Evolutionary conservation across 805 yeast species (phyloP).

Genomic region (Starmera amethionina): DNA sequence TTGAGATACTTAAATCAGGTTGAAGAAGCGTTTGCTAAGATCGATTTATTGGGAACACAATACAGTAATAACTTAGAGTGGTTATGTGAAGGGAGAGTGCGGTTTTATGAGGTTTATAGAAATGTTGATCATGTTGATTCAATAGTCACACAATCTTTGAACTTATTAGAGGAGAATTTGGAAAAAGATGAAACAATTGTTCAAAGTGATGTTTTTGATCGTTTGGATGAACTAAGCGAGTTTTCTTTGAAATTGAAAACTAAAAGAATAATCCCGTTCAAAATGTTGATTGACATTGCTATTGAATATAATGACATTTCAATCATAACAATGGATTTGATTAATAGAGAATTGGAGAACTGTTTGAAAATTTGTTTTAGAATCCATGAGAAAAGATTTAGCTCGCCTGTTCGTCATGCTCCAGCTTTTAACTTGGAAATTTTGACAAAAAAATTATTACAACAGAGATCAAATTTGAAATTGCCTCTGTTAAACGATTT

Average conservation of each 20-base stretch:
- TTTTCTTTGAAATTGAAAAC: constrained; percentile 17
- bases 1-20: constrained; percentile 11
- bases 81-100: constrained; percentile 24
- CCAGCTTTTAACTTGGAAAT: constrained; percentile 27
- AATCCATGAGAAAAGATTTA: constrained; percentile 26
- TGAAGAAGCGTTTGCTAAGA: constrained; percentile 5
- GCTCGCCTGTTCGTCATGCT: constrained; percentile 31
- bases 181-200: constrained; percentile 13
- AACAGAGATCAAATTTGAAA: constrained; percentile 19
- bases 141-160: constrained; percentile 24
- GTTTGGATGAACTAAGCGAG: constrained; percentile 24
- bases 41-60: constrained; percentile 1
- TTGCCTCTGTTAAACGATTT: constrained; percentile 29
- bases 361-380: constrained; percentile 26
- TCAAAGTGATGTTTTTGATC: constrained; percentile 18
- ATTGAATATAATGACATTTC: constrained; percentile 36
- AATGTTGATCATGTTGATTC: constrained; percentile 25
- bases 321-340: constrained; percentile 29
- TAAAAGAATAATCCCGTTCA: constrained; percentile 18
- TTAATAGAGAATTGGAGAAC: constrained; percentile 27
- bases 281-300: constrained; percentile 27
- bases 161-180: constrained; percentile 23
- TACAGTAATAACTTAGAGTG: constrained; percentile 14
- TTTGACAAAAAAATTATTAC: constrained; percentile 21
- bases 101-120: constrained; percentile 21